Percentiles rank a stretch among this genome's conserved stretches.
phyloP scores from a whole-genome alignment of 805 yeast genomes.

The Lipomyces spencermartinsiae region DNA sequence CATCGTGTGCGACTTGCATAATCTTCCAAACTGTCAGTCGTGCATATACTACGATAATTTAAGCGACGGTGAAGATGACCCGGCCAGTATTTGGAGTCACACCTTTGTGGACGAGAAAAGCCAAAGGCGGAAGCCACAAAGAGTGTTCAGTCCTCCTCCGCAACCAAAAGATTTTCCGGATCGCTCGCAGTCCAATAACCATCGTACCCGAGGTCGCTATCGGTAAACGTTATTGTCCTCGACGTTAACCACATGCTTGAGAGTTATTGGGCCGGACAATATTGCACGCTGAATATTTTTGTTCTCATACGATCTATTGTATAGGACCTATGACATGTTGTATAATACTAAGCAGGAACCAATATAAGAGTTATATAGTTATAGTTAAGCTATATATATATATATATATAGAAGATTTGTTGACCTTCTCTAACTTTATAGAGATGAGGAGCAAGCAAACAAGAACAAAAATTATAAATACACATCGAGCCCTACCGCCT shows the following conservation, averaged over 20 bases:
- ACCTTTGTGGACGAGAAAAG: slow-evolving; percentile 27
- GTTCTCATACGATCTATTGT: not conserved
- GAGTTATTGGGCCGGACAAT: not conserved
- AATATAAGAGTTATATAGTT: no score
- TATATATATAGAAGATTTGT: not conserved
- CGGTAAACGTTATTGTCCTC: no score
- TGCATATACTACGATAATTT: slow-evolving; percentile 38
- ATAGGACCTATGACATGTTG: not conserved
- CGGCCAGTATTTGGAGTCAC: slow-evolving; percentile 23
- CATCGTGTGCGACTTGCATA: slow-evolving; percentile 36
- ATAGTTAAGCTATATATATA: no score
- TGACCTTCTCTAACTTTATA: not conserved
- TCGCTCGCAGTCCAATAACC: not conserved
- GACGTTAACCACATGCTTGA: not conserved
- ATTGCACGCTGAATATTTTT: not conserved
- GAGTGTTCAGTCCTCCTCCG: not conserved
- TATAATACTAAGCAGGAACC: not conserved
- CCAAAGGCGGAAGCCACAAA: not conserved
- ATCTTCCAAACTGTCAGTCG: slow-evolving; percentile 39
- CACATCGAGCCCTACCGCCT: not conserved
- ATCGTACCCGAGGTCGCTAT: not conserved
- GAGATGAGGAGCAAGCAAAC: not conserved
- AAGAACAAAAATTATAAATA: slow-evolving; percentile 5
- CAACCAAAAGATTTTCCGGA: not conserved
- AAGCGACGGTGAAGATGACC: slow-evolving; percentile 38